phyloP scores from a whole-genome alignment of 495 filamentous ascomycete genomes.

The Podospora australis region DNA sequence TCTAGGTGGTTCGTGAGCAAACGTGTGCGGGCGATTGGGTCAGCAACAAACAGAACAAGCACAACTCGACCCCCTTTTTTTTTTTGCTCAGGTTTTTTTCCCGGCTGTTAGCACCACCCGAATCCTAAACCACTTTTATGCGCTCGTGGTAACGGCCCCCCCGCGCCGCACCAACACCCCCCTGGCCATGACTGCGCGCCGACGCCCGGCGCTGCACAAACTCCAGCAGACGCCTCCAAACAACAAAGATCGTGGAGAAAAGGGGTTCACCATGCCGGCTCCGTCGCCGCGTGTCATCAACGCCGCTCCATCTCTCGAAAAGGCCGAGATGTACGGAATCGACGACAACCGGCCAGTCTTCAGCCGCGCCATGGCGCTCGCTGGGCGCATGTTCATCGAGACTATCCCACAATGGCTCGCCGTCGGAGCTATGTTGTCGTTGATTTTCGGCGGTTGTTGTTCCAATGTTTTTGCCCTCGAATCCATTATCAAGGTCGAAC shows the following conservation, averaged over 20 bases:
- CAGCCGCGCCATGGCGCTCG: slow-evolving; percentile 47
- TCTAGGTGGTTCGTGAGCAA: too few species aligned
- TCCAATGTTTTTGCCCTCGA: slow-evolving; percentile 97
- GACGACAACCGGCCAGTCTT: slow-evolving; percentile 48
- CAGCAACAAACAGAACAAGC: too few species aligned
- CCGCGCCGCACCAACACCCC: slow-evolving; percentile 12
- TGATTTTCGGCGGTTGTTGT: slow-evolving; percentile 97
- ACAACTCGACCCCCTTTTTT: background rate
- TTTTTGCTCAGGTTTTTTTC: too few species aligned
- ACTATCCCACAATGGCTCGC: slow-evolving; percentile 63
- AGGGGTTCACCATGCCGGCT: slow-evolving; percentile 19
- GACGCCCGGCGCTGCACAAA: slow-evolving; percentile 30
- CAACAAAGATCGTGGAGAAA: slow-evolving; percentile 30
- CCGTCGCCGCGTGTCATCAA: slow-evolving; percentile 47
- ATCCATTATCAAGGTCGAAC: slow-evolving; percentile 83
- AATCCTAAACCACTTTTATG: slow-evolving; percentile 10
- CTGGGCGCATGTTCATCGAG: slow-evolving; percentile 51
- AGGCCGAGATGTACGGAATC: slow-evolving; percentile 51
- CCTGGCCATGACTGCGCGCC: slow-evolving; percentile 29
- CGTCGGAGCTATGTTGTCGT: slow-evolving; percentile 62
- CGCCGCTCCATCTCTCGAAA: slow-evolving; percentile 48
- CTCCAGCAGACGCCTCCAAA: slow-evolving; percentile 25
- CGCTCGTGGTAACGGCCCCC: slow-evolving; percentile 12
- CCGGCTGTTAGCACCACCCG: too few species aligned
- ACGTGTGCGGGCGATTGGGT: too few species aligned